A percentile compares a stretch with the other conserved stretches of the same genome.
These are phyloP conservation scores for Thielaviopsis punctulata DNA, from an alignment of 2,329 filamentous ascomycete species.

Conservation along the genomic window DNA sequence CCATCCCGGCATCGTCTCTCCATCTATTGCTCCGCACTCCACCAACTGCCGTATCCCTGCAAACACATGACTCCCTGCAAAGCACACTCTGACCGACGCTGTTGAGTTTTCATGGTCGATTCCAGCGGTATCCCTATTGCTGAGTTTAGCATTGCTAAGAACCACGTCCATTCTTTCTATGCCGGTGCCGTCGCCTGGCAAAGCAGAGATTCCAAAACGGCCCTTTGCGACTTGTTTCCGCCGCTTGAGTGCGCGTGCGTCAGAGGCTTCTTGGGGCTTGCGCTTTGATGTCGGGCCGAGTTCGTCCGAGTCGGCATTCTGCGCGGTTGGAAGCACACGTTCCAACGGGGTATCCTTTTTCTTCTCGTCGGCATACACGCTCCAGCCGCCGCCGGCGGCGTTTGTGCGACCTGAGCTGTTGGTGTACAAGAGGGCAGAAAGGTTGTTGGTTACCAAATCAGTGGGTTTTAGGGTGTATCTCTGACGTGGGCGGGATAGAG, in stretches of 20 bases:
- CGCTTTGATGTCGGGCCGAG: background rate
- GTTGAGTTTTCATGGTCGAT: background rate
- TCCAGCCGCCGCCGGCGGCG: conserved; percentile 60
- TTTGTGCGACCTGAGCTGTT: conserved; percentile 55
- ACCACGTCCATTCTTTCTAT: conserved; percentile 47
- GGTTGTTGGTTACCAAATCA: conserved; percentile 51
- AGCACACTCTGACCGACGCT: conserved; percentile 47
- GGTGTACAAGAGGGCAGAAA: conserved; percentile 50
- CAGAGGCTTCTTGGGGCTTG: background rate
- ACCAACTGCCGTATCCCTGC: conserved; percentile 63
- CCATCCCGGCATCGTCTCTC: conserved; percentile 70
- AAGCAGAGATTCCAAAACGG: conserved; percentile 50
- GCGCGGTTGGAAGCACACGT: conserved; percentile 28
- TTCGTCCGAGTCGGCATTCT: conserved; percentile 9
- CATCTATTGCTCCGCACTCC: conserved; percentile 58
- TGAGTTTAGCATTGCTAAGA: background rate
- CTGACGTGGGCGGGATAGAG: conserved; percentile 56
- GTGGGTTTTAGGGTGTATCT: conserved; percentile 54
- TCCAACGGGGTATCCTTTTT: conserved; percentile 38
- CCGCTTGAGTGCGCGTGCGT: conserved; percentile 31
- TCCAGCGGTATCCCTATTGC: background rate
- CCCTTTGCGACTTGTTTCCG: conserved; percentile 44
- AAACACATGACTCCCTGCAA: conserved; percentile 65
- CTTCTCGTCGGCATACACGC: conserved; percentile 53
- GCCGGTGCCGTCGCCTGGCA: conserved; percentile 38